Percentiles rank a stretch among this genome's conserved stretches.
Evolutionary conservation across 1,139 yeast species (phyloP).

Genomic region (Pichia sp.): DNA sequence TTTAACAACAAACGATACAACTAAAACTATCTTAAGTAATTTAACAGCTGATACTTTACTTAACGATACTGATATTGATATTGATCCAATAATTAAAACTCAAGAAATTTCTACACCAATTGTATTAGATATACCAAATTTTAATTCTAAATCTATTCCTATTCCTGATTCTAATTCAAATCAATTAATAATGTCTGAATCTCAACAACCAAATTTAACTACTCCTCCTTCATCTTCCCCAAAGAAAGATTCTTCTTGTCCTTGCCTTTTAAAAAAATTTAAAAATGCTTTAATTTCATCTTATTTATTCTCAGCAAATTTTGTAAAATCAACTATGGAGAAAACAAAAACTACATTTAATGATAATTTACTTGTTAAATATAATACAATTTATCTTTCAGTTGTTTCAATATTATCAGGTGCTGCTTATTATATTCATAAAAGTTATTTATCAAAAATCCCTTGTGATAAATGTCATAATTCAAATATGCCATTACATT

Average conservation of each 20-base stretch:
- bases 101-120: slow-evolving; percentile 1
- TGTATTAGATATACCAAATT: slow-evolving; percentile 6
- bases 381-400: slow-evolving; percentile 10
- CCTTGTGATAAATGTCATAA: slow-evolving; percentile 7
- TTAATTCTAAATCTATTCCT: neutral
- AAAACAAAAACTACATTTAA: neutral
- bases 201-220: too few species aligned
- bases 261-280: neutral
- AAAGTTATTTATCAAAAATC: slow-evolving; percentile 3
- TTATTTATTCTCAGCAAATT: neutral
- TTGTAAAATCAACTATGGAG: neutral
- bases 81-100: neutral
- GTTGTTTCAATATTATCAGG: slow-evolving; percentile 4
- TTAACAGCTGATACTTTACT: slow-evolving; percentile 2
- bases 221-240: neutral
- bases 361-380: slow-evolving; percentile 9
- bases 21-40: slow-evolving; percentile 7
- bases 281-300: neutral
- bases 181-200: too few species aligned
- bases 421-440: slow-evolving; percentile 9
- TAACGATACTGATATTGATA: neutral
- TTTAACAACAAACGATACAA: slow-evolving; percentile 7
- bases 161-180: too few species aligned
- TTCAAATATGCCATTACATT: slow-evolving; percentile 3
- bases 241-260: neutral